These are phyloP conservation scores for Tausonia pullulans DNA, from an alignment of 1,284 basidiomycete species.

Conservation along the genomic window DNA sequence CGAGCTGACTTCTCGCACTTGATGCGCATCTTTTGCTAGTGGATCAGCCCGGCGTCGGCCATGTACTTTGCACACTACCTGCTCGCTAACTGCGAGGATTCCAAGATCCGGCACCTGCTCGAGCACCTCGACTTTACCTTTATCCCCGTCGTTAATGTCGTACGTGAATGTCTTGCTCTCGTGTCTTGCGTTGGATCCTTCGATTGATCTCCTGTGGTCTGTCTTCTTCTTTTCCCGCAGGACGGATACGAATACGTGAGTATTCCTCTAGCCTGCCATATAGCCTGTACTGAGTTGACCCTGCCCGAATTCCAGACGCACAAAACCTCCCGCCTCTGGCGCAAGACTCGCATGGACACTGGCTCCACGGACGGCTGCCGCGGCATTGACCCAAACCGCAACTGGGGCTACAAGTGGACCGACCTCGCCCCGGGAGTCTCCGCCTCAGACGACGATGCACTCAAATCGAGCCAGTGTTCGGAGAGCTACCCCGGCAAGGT, in stretches of 20 bases:
- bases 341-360: constrained; percentile 60
- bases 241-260: constrained; percentile 59
- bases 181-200: not conserved
- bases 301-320: constrained; percentile 32
- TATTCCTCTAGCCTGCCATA: not conserved
- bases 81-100: constrained; percentile 38
- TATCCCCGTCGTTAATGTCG: constrained; percentile 56
- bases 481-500: constrained; percentile 54
- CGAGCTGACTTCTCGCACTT: not conserved
- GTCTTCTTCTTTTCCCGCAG: constrained; percentile 33
- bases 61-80: constrained; percentile 63
- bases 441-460: constrained; percentile 11
- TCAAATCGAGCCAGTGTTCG: constrained; percentile 46
- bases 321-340: constrained; percentile 61
- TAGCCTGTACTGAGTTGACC: not conserved
- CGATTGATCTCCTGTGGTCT: not conserved
- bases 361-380: constrained; percentile 38
- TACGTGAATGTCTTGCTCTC: not conserved
- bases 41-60: constrained; percentile 64
- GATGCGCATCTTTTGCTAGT: constrained; percentile 37
- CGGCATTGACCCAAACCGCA: constrained; percentile 72
- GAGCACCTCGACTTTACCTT: constrained; percentile 59
- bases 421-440: not conserved
- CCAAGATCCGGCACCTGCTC: constrained; percentile 42
- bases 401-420: constrained; percentile 45